phyloP scores from a whole-genome alignment of 495 filamentous ascomycete genomes.

The Podospora pseudopauciseta region DNA sequence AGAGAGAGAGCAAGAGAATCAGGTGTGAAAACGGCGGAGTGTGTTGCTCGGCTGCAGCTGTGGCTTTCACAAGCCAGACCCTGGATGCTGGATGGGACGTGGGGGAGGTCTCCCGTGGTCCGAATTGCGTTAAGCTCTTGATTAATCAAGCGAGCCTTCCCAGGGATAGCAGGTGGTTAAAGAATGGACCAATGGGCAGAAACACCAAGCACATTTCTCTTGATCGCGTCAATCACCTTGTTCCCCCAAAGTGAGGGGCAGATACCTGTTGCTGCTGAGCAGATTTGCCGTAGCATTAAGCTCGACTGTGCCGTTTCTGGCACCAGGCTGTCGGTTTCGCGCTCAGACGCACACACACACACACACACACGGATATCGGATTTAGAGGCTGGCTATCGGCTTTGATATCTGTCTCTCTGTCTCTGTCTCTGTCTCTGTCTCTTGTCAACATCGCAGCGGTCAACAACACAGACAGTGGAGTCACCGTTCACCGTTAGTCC shows the following conservation, averaged over 20 bases:
- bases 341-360: background rate
- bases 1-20: background rate
- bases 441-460: background rate
- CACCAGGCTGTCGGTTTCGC: constrained; percentile 3
- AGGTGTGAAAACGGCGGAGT: background rate
- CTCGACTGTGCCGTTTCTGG: background rate
- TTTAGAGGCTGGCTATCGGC: background rate
- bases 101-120: background rate
- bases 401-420: background rate
- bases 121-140: constrained; percentile 2
- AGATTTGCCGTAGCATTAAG: constrained; percentile 1
- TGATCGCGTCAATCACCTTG: background rate
- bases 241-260: constrained; percentile 3
- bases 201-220: background rate
- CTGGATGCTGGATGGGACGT: background rate
- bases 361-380: background rate
- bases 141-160: constrained; percentile 9
- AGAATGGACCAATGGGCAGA: constrained; percentile 5
- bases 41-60: background rate
- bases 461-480: background rate
- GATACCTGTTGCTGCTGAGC: background rate
- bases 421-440: too few species aligned
- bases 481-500: background rate
- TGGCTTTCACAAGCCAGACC: background rate
- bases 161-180: constrained; percentile 11